Base-by-base conservation (phyloP, 2,329 filamentous ascomycete genomes). In the Aspergillus melleus region DNA sequence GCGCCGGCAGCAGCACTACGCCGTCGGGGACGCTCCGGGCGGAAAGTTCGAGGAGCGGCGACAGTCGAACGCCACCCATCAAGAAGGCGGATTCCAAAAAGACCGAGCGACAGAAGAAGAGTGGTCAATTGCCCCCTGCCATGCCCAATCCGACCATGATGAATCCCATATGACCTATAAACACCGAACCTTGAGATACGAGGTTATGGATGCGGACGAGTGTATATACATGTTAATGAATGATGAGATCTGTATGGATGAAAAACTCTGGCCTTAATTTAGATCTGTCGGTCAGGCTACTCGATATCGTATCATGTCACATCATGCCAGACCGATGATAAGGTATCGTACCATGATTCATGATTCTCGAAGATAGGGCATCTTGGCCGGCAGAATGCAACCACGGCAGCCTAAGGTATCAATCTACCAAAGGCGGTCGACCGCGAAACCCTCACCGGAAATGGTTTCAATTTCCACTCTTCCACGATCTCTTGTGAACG, bases 141-240 rank as follows among this genome's bases (percentile, higher is more conserved):
- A 64, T 73, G 9, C 72, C 72, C 24, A 58, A 70, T 57, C 71
- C 67, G 19, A 69, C 64, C 22, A 75, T 74, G 69, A 62, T 73
- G 63, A 75, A 75, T 65, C 73, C 71, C 49, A 74, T 75, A 56
- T 75, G 55, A 73, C 22, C 12, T 20, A 14, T 32, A 6, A 32
- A 12, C 11, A 32, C 9, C 30, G 30, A 10, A 11, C 24, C 24
- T 24, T 24, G 24, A 24, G 24, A 24, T 24, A 6, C 24, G 39
- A 42, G 12, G 5, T 42, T 42, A 42, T 19, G 39, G 54, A 52
- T 54, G 46, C 39, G 39, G 19, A 55, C 49, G 44, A 47, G 22
- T 47, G 44, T 47, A 47, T 47, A 14, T 47, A 24, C 44, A 36
- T 54, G 46, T 58, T 53, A 59, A 52, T 58, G 55, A 59, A 54